Conservation (phyloP, 2,329 filamentous ascomycete species). For the Colletotrichum sp. region DNA sequence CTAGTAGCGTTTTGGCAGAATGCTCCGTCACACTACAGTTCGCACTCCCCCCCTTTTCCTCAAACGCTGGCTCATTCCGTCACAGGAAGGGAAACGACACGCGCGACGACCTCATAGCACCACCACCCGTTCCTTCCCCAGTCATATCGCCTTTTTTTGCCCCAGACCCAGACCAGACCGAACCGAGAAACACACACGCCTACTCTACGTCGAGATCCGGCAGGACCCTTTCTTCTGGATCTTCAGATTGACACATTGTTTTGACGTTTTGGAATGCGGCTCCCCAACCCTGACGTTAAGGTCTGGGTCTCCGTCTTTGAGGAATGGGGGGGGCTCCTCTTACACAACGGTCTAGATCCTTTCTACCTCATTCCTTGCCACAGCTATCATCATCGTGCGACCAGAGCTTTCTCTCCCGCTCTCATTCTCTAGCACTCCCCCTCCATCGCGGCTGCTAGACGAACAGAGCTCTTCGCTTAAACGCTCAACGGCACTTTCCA, state of each 20-base stretch:
- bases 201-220: not conserved
- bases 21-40: slow-evolving; percentile 5
- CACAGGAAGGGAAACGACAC: slow-evolving; percentile 15
- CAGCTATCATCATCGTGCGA: slow-evolving; percentile 10
- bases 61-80: slow-evolving; percentile 21
- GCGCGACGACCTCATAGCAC: slow-evolving; percentile 19
- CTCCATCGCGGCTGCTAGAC: not conserved
- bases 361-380: not conserved
- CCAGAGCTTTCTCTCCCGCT: not conserved
- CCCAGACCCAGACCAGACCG: not conserved
- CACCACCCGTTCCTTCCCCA: not conserved
- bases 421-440: not conserved
- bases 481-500: not conserved
- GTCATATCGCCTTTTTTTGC: not conserved
- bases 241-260: slow-evolving; percentile 5
- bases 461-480: not conserved
- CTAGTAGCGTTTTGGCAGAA: slow-evolving; percentile 14
- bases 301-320: not conserved
- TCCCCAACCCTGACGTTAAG: not conserved
- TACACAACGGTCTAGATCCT: not conserved
- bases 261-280: slow-evolving; percentile 8
- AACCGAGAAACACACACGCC: not conserved
- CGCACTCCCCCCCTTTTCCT: not conserved
- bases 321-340: not conserved
- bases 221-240: slow-evolving; percentile 1